A percentile compares a stretch with the other conserved stretches of the same genome.
Conservation (phyloP, 2,329 filamentous ascomycete species). For the Fonsecaea monophora region DNA sequence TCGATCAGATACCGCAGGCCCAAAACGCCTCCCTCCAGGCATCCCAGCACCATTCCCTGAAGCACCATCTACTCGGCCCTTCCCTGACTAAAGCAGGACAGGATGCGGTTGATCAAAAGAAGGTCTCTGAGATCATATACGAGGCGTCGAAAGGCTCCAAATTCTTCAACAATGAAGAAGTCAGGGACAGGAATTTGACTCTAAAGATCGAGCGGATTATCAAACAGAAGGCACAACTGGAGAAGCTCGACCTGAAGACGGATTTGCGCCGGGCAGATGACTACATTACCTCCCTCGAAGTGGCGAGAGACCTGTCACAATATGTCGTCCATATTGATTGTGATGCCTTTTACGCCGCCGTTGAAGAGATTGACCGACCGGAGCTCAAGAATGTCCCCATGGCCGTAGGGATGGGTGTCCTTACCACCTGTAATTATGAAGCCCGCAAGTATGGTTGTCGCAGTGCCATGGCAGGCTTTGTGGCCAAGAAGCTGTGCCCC, state of each 20-base stretch:
- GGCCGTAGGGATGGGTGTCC: conserved; percentile 78
- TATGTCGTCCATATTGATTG: conserved; percentile 91
- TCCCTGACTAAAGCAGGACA: conserved; percentile 94
- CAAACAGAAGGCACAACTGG: conserved; percentile 74
- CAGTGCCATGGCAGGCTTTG: conserved; percentile 94
- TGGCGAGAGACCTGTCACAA: conserved; percentile 80
- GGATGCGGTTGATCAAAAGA: conserved; percentile 88
- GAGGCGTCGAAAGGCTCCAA: conserved; percentile 96
- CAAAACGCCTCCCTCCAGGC: conserved; percentile 22
- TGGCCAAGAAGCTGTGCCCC: conserved; percentile 92
- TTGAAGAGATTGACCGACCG: conserved; percentile 82
- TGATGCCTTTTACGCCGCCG: conserved; percentile 96
- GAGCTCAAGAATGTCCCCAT: conserved; percentile 88
- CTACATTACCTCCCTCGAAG: conserved; percentile 79
- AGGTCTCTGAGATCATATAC: conserved; percentile 96
- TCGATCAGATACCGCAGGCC: neutral
- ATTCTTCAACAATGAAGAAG: conserved; percentile 91
- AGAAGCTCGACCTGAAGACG: conserved; percentile 74
- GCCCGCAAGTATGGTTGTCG: conserved; percentile 89
- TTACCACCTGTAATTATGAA: conserved; percentile 82
- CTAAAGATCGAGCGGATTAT: conserved; percentile 83
- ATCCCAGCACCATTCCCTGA: conserved; percentile 69
- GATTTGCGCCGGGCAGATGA: conserved; percentile 81
- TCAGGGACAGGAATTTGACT: conserved; percentile 79
- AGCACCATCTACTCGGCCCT: conserved; percentile 87